Base-by-base conservation (phyloP, 169 alveolate genomes). In the Plasmodium coatneyi region DNA sequence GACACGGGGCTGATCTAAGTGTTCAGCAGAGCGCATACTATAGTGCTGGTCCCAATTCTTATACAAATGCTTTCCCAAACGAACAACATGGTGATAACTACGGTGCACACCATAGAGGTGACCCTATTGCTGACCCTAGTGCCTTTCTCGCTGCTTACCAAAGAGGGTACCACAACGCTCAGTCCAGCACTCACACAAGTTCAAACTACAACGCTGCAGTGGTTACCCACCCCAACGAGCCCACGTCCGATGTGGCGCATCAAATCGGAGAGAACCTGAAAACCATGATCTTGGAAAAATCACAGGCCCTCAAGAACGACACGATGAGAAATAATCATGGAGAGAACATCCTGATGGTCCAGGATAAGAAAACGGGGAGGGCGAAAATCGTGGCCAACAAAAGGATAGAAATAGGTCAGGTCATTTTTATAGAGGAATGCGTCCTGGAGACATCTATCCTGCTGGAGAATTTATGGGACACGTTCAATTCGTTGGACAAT, bases 401-500 rank as follows among this genome's bases (percentile, higher is more conserved):
- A 70, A 92, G 72, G 56, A 82, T 60, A 9, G 94, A 89, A 79
- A 80, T 80, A 25, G 94, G 94, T 14, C 70, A 89, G 7, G 91
- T 86, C 22, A 76, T 82, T 22, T 89, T 89, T 39, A 79, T 81
- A 22, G 92, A 84, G 66, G 72, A 80, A n/a, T 52, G 52, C 66
- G 79, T 94, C 25, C 30, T 90, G 70, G 90, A 92, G 70, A 94
- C 93, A 6, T 84, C 95, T 34, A 94, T 94, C 79, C 36, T 49
- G 72, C 78, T 92, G 28, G 70, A 83, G 43, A 80, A 92, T 14
- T 83, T 86, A 72, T 87, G 93, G 94, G 54, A 82, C 6, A 46
- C 93, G 28, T 92, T 22, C 54, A 46, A 70, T 78, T 41, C 43
- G 32, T 36, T 84, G 14, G 19, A 56, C 39, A 32, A 72, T 16